Percentiles rank a stretch among this genome's conserved stretches.
phyloP scores from a whole-genome alignment of 192 early-diverging fungal species.

The Coemansia brasiliensis region DNA sequence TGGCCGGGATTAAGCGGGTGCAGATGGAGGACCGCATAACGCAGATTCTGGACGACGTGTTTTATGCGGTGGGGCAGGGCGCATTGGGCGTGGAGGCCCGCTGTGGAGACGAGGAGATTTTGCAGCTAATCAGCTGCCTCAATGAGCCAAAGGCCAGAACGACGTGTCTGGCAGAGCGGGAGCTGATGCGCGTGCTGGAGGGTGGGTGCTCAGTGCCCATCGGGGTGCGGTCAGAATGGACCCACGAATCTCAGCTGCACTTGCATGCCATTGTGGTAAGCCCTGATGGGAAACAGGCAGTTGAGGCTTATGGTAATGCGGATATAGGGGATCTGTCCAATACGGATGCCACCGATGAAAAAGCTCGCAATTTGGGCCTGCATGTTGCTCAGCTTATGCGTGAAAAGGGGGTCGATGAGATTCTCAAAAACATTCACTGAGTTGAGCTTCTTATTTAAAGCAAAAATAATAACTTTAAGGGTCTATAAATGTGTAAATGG shows the following conservation, averaged over 20 bases:
- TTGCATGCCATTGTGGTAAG: slow-evolving; percentile 72
- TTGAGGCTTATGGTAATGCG: slow-evolving; percentile 49
- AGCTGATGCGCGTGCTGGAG: slow-evolving; percentile 84
- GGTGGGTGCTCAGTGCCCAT: slow-evolving; percentile 96
- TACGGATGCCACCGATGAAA: slow-evolving; percentile 1
- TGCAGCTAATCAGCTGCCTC: slow-evolving; percentile 55
- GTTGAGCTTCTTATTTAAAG: not conserved
- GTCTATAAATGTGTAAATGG: slow-evolving; percentile 15
- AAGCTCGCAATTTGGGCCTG: slow-evolving; percentile 52
- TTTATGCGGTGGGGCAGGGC: slow-evolving; percentile 93
- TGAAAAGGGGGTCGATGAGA: slow-evolving; percentile 55
- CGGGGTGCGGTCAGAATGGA: slow-evolving; percentile 72
- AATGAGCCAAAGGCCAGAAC: slow-evolving; percentile 66
- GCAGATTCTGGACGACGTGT: slow-evolving; percentile 62
- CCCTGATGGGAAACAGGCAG: slow-evolving; percentile 71
- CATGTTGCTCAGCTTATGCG: slow-evolving; percentile 53
- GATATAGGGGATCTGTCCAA: not conserved
- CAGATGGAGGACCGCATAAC: slow-evolving; percentile 70
- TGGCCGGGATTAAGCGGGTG: slow-evolving; percentile 80
- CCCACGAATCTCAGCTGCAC: slow-evolving; percentile 24
- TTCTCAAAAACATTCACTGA: slow-evolving; percentile 56
- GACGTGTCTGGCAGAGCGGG: slow-evolving; percentile 77
- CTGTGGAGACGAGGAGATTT: slow-evolving; percentile 58
- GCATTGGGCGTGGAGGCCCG: slow-evolving; percentile 85
- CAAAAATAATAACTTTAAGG: not conserved